A percentile compares a stretch with the other conserved stretches of the same genome.
Evolutionary conservation across 164 flowering plant species (phyloP).

Genomic region (Saururus chinensis): DNA sequence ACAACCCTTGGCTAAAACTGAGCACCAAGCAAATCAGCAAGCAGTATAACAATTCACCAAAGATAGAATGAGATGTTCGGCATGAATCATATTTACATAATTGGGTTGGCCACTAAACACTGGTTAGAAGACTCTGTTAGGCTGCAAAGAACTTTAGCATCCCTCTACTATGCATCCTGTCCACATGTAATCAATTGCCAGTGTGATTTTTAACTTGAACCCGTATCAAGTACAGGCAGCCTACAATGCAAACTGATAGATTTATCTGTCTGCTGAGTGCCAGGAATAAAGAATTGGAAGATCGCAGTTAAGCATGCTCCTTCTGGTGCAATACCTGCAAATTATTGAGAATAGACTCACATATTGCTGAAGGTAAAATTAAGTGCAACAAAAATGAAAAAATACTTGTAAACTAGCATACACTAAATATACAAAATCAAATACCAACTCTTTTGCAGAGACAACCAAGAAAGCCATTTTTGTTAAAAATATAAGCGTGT

Average conservation of each 20-base stretch:
- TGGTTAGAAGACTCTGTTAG: no score
- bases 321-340: conserved; percentile 41
- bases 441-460: not conserved
- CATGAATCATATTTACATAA: no score
- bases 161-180: no score
- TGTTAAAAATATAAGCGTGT: not conserved
- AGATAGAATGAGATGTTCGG: no score
- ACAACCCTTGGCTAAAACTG: no score
- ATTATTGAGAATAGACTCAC: not conserved
- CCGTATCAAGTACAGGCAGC: conserved; percentile 84
- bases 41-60: no score
- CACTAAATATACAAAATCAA: not conserved
- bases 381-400: not conserved
- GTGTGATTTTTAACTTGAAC: conserved; percentile 30
- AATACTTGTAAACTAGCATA: no score
- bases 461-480: not conserved
- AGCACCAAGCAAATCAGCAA: no score
- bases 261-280: conserved; percentile 71
- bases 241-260: conserved; percentile 90
- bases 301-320: conserved; percentile 80
- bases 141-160: no score
- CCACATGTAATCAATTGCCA: no score
- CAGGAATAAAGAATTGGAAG: conserved; percentile 91
- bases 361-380: not conserved
- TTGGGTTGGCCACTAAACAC: no score